A percentile compares a stretch with the other conserved stretches of the same genome.
Conservation (phyloP, 768 basidiomycete species). For the Ramaria sp. region DNA sequence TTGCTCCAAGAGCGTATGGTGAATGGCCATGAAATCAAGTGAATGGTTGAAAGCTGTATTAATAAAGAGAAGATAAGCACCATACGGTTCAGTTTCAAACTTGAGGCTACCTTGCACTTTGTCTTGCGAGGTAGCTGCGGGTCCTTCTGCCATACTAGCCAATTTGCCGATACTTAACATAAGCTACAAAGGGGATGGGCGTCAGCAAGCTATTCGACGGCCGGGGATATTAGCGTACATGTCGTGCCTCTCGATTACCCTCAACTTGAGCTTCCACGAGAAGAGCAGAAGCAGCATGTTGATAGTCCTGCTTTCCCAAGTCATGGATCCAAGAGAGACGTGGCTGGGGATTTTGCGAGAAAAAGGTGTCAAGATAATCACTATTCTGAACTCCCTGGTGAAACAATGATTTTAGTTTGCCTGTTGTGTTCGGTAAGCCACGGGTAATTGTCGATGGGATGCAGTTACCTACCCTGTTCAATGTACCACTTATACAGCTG, state of each 20-base stretch:
- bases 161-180: conserved; percentile 90
- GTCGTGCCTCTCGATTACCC: conserved; percentile 54
- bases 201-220: background rate
- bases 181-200: conserved; percentile 37
- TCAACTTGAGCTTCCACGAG: conserved; percentile 49
- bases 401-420: conserved; percentile 75
- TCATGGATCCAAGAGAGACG: conserved; percentile 84
- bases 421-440: conserved; percentile 24
- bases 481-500: conserved; percentile 92
- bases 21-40: conserved; percentile 81
- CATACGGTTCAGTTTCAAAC: background rate
- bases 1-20: conserved; percentile 54
- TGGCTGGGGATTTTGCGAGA: conserved; percentile 46
- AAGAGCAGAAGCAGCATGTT: conserved; percentile 52
- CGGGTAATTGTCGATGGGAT: background rate
- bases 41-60: conserved; percentile 69
- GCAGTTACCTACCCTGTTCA: conserved; percentile 53
- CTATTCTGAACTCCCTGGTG: conserved; percentile 57
- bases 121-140: conserved; percentile 3
- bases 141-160: conserved; percentile 19
- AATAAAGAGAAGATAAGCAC: background rate
- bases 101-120: background rate
- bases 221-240: conserved; percentile 39
- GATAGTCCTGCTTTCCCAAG: conserved; percentile 57
- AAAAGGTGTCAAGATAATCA: conserved; percentile 61